Evolutionary conservation across 768 basidiomycete species (phyloP).

Genomic region (Lentinula guzmanii): DNA sequence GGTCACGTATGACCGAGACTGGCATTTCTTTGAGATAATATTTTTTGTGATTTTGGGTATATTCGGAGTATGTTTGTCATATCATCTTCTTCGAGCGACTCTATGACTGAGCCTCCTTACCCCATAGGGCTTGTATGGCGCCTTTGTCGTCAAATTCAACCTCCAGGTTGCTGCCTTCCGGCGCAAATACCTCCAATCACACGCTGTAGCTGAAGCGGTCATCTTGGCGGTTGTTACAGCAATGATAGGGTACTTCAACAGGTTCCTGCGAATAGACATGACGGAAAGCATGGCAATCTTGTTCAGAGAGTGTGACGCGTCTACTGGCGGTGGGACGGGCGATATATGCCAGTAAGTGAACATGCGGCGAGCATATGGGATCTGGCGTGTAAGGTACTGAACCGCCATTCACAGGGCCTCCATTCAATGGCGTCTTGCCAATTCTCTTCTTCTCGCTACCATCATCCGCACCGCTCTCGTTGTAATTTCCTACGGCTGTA

Average conservation of each 20-base stretch:
- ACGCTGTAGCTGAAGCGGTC: conserved; percentile 88
- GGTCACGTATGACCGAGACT: conserved; percentile 94
- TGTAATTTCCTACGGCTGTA: conserved; percentile 90
- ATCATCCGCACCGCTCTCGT: conserved; percentile 83
- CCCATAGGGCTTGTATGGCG: conserved; percentile 88
- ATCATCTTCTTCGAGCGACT: conserved; percentile 8
- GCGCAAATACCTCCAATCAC: conserved; percentile 77
- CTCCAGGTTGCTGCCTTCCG: conserved; percentile 93
- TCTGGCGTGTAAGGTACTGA: background rate
- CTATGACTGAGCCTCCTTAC: background rate
- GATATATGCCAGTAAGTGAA: conserved; percentile 89
- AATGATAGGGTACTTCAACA: conserved; percentile 89
- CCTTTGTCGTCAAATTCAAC: conserved; percentile 95
- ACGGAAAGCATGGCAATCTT: conserved; percentile 93
- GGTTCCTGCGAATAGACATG: conserved; percentile 95
- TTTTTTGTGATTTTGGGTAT: conserved; percentile 94
- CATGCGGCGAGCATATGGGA: too few species aligned
- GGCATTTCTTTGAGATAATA: conserved; percentile 99
- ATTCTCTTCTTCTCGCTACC: conserved; percentile 87
- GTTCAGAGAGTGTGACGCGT: conserved; percentile 84
- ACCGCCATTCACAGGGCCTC: conserved; percentile 49
- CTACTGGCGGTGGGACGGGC: conserved; percentile 62
- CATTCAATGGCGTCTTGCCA: conserved; percentile 92
- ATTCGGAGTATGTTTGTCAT: conserved; percentile 65
- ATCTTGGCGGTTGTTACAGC: conserved; percentile 84